phyloP scores from a whole-genome alignment of 164 flowering plant genomes.

The Piper betle region DNA sequence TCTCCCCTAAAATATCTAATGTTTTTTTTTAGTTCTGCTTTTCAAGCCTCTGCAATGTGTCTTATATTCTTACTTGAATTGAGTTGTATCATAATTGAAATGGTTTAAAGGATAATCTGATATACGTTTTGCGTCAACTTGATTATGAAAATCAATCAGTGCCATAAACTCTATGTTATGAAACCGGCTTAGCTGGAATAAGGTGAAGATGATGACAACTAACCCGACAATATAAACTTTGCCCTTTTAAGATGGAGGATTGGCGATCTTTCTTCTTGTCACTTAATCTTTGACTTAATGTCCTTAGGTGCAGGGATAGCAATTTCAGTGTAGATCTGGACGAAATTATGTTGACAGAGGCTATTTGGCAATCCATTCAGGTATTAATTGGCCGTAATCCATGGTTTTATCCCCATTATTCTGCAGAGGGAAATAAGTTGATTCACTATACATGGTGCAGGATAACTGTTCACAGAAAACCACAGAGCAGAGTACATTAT shows the following conservation, averaged over 20 bases:
- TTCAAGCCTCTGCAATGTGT: too few relatives aligned
- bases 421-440: not conserved
- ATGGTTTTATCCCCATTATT: not conserved
- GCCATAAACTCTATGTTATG: too few relatives aligned
- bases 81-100: too few relatives aligned
- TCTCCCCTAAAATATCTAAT: too few relatives aligned
- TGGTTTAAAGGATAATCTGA: too few relatives aligned
- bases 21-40: too few relatives aligned
- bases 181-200: too few relatives aligned
- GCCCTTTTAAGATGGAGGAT: not conserved
- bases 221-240: not conserved
- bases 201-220: too few relatives aligned
- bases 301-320: constrained; percentile 11
- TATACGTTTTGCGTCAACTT: too few relatives aligned
- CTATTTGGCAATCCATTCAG: constrained; percentile 27
- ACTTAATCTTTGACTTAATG: not conserved
- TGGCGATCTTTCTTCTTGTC: too few relatives aligned
- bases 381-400: constrained; percentile 4
- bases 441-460: not conserved
- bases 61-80: too few relatives aligned
- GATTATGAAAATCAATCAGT: too few relatives aligned
- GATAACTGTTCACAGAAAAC: not conserved
- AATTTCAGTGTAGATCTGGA: constrained; percentile 19
- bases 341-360: constrained; percentile 25
- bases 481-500: not conserved